phyloP scores from a whole-genome alignment of 345 rosid species.

The Brassica rapa region DNA sequence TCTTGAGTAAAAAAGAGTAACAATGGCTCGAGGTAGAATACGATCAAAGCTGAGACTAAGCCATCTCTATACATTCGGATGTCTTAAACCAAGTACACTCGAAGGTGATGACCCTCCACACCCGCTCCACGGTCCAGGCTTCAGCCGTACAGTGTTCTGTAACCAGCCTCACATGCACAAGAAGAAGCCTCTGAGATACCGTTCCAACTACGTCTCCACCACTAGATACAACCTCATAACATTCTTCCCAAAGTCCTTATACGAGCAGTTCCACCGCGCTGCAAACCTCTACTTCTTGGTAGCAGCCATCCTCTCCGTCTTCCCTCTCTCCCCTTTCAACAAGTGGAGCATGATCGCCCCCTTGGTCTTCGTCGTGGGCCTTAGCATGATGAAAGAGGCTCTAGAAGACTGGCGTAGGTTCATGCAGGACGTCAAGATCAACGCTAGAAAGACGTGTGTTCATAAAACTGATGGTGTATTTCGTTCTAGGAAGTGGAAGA shows the following conservation, averaged over 20 bases:
- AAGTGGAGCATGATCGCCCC: conserved; percentile 58
- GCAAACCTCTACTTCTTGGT: conserved; percentile 74
- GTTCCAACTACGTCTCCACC: conserved; percentile 58
- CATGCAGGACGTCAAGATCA: conserved; percentile 54
- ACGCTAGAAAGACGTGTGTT: conserved; percentile 47
- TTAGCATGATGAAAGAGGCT: conserved; percentile 73
- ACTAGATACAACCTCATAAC: conserved; percentile 59
- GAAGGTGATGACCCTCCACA: conserved; percentile 38
- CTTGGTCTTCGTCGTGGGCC: conserved; percentile 62
- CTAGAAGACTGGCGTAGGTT: conserved; percentile 75
- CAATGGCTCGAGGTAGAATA: conserved; percentile 78
- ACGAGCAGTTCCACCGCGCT: conserved; percentile 80
- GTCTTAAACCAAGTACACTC: conserved; percentile 36
- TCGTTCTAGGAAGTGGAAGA: conserved; percentile 53
- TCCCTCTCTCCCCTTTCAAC: conserved; percentile 52
- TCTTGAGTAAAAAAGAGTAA: background rate
- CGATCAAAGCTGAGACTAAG: conserved; percentile 70
- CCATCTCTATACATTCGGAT: conserved; percentile 73
- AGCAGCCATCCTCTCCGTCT: conserved; percentile 53
- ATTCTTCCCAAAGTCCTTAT: conserved; percentile 68
- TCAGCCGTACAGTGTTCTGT: conserved; percentile 44
- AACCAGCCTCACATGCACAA: conserved; percentile 53
- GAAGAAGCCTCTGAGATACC: conserved; percentile 50
- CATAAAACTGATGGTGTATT: conserved; percentile 54
- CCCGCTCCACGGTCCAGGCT: conserved; percentile 33